phyloP scores from a whole-genome alignment of 495 filamentous ascomycete species.

The Acidomyces sp. region DNA sequence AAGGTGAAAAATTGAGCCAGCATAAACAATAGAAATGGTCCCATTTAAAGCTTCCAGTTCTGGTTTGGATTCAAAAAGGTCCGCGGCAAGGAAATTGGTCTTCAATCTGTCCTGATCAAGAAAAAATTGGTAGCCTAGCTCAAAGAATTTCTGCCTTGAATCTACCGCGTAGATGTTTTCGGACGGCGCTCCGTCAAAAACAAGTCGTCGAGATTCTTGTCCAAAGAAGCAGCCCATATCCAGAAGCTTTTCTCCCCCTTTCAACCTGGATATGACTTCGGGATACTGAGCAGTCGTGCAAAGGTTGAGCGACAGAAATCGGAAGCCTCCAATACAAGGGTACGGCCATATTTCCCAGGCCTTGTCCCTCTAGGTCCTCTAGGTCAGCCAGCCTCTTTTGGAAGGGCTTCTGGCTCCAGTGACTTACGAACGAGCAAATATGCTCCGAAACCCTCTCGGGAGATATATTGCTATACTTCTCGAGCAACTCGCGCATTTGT shows the following conservation, averaged over 20 bases:
- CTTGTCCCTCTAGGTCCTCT: conserved; percentile 13
- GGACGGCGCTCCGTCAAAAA: conserved; percentile 23
- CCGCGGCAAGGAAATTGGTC: conserved; percentile 19
- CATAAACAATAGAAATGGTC: conserved; percentile 23
- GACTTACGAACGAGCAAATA: neutral
- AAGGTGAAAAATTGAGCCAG: conserved; percentile 27
- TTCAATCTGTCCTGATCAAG: conserved; percentile 21
- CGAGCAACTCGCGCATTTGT: neutral
- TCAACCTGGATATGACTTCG: conserved; percentile 13
- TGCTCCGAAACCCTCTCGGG: conserved; percentile 1
- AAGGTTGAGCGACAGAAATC: conserved; percentile 9
- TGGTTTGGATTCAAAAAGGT: conserved; percentile 19
- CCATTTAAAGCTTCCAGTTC: conserved; percentile 12
- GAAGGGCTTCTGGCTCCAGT: neutral
- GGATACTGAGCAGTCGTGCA: conserved; percentile 5
- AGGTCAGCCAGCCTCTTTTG: neutral
- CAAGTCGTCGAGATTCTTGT: conserved; percentile 27
- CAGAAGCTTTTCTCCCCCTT: conserved; percentile 20
- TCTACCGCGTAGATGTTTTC: conserved; percentile 26
- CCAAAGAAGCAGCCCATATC: conserved; percentile 32
- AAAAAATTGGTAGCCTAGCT: conserved; percentile 29
- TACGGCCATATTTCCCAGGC: conserved; percentile 18
- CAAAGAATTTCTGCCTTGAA: conserved; percentile 17
- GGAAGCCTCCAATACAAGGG: conserved; percentile 14
- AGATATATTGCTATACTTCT: neutral